Evolutionary conservation across 2,329 filamentous ascomycete genomes (phyloP).

Genomic region (Rhynchosporium graminicola): DNA sequence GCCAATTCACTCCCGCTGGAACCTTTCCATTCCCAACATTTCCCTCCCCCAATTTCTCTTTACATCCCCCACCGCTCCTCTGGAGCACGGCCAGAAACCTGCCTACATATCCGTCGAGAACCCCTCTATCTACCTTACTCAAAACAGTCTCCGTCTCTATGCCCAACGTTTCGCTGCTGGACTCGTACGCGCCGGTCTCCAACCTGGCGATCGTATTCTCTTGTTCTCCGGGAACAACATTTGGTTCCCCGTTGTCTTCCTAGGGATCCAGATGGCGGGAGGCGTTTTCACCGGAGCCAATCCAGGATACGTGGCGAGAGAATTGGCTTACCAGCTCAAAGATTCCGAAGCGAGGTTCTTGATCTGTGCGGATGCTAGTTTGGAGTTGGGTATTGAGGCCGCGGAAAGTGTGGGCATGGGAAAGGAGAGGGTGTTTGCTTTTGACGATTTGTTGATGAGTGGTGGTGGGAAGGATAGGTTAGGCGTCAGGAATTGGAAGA

Average conservation of each 20-base stretch:
- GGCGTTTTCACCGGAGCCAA: constrained; percentile 79
- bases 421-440: constrained; percentile 60
- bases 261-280: constrained; percentile 76
- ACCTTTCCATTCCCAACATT: constrained; percentile 37
- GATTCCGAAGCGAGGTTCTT: constrained; percentile 70
- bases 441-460: constrained; percentile 58
- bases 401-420: constrained; percentile 59
- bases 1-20: constrained; percentile 35
- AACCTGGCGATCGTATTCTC: constrained; percentile 69
- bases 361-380: constrained; percentile 59
- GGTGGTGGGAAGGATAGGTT: constrained; percentile 42
- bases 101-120: constrained; percentile 65
- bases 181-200: constrained; percentile 62
- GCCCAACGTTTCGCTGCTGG: constrained; percentile 73
- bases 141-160: constrained; percentile 65
- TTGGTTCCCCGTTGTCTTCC: constrained; percentile 69
- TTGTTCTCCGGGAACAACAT: constrained; percentile 74
- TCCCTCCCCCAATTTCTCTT: constrained; percentile 60
- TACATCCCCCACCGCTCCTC: constrained; percentile 47
- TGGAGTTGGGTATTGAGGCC: constrained; percentile 67
- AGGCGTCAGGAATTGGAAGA: constrained; percentile 62
- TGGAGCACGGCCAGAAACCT: constrained; percentile 44
- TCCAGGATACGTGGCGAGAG: constrained; percentile 66
- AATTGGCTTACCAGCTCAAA: constrained; percentile 73
- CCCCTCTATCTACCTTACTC: constrained; percentile 67